phyloP scores from a whole-genome alignment of 495 filamentous ascomycete genomes.

The Talaromyces stipitatus region DNA sequence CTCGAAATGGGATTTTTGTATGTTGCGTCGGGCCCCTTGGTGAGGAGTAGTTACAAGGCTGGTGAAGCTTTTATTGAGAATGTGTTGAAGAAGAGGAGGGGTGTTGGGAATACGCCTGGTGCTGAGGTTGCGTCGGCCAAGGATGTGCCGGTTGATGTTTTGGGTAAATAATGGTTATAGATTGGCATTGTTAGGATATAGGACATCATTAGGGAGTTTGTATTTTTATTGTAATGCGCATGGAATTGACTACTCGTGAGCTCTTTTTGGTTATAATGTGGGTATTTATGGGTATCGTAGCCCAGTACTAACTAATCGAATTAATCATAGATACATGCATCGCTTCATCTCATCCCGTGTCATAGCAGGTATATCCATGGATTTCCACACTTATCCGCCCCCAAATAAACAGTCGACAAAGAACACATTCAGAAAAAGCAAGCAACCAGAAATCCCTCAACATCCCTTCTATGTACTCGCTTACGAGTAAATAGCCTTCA shows the following conservation, averaged over 20 bases:
- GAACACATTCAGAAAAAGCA: not conserved
- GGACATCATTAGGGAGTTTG: not conserved
- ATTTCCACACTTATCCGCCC: not conserved
- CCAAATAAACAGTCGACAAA: not conserved
- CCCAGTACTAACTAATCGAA: not conserved
- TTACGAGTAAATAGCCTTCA: slow-evolving; percentile 16
- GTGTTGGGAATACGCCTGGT: slow-evolving; percentile 11
- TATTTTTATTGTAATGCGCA: not conserved
- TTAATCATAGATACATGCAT: not conserved
- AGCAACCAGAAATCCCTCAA: not conserved
- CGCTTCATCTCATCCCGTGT: not conserved
- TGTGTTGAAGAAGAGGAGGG: slow-evolving; percentile 78
- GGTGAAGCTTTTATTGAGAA: slow-evolving; percentile 99
- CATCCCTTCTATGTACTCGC: not conserved
- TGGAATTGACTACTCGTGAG: no score
- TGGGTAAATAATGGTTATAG: not conserved
- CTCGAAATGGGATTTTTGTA: slow-evolving; percentile 96
- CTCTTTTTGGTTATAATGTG: not conserved
- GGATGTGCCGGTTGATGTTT: slow-evolving; percentile 6
- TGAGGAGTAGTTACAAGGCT: slow-evolving; percentile 92
- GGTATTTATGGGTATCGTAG: not conserved
- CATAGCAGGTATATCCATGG: not conserved
- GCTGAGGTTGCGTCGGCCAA: slow-evolving; percentile 12
- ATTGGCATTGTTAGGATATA: not conserved
- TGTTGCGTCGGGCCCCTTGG: slow-evolving; percentile 86